Conservation (phyloP, 1,139 yeast genomes). For the Taphrina confusa region DNA sequence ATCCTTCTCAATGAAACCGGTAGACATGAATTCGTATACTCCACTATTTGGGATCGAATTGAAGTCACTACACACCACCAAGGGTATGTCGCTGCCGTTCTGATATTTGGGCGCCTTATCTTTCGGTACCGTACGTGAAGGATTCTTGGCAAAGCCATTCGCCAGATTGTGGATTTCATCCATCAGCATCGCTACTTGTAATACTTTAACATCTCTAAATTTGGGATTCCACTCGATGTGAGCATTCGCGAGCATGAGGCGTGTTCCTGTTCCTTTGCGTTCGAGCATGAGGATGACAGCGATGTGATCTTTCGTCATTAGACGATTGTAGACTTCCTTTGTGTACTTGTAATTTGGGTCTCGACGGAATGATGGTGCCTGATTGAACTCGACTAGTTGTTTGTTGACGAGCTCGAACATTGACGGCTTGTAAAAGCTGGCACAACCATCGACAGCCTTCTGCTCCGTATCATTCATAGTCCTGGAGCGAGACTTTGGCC, state of each 20-base stretch:
- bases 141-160: constrained; percentile 50
- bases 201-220: constrained; percentile 90
- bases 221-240: constrained; percentile 99
- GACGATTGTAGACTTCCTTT: constrained; percentile 91
- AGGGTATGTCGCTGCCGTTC: constrained; percentile 66
- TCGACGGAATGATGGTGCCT: constrained; percentile 61
- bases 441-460: constrained; percentile 96
- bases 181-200: constrained; percentile 87
- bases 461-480: constrained; percentile 83
- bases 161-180: constrained; percentile 70
- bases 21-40: constrained; percentile 82
- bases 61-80: constrained; percentile 91
- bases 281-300: constrained; percentile 80
- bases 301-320: constrained; percentile 92
- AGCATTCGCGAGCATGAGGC: constrained; percentile 76
- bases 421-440: constrained; percentile 72
- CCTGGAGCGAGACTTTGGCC: constrained; percentile 86
- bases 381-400: constrained; percentile 78
- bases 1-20: constrained; percentile 65
- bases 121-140: constrained; percentile 30
- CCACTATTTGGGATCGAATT: constrained; percentile 87
- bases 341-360: constrained; percentile 89
- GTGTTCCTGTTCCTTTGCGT: constrained; percentile 69
- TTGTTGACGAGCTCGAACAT: constrained; percentile 72
- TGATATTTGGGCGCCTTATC: constrained; percentile 49